Conservation (phyloP, 2,329 filamentous ascomycete genomes). For the Capronia epimyces region DNA sequence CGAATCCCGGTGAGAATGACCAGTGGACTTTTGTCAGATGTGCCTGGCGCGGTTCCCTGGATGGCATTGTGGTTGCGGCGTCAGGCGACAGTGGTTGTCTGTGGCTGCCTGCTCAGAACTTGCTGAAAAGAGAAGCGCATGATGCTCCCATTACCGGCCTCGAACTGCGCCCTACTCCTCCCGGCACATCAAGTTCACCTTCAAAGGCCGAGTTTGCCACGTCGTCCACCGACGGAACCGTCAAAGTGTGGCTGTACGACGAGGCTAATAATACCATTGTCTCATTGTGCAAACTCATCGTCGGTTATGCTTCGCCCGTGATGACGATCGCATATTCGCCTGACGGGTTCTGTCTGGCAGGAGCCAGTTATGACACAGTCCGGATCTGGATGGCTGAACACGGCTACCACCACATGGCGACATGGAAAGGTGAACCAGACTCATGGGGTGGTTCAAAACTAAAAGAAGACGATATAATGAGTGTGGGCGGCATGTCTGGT, state of each 20-base stretch:
- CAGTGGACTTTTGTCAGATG: conserved; percentile 42
- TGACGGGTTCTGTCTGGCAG: conserved; percentile 44
- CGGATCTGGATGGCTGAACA: conserved; percentile 46
- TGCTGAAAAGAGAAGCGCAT: conserved; percentile 38
- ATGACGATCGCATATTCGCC: conserved; percentile 43
- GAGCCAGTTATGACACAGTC: conserved; percentile 40
- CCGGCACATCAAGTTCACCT: conserved; percentile 27
- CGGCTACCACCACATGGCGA: conserved; percentile 41
- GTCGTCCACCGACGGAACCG: conserved; percentile 42
- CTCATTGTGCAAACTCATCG: conserved; percentile 24
- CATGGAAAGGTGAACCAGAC: conserved; percentile 32
- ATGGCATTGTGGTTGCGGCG: conserved; percentile 38
- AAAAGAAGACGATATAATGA: conserved; percentile 33
- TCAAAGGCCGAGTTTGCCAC: conserved; percentile 37
- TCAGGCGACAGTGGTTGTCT: conserved; percentile 37
- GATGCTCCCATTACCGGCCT: conserved; percentile 42
- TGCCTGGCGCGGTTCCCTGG: conserved; percentile 29
- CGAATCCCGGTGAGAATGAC: conserved; percentile 24
- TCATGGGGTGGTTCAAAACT: conserved; percentile 24
- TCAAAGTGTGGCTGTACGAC: conserved; percentile 39
- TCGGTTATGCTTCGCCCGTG: conserved; percentile 33
- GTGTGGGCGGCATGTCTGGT: conserved; percentile 32
- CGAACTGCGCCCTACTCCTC: conserved; percentile 35
- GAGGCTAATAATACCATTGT: conserved; percentile 14
- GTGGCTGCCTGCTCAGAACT: conserved; percentile 44